Percentiles rank a stretch among this genome's conserved stretches.
Evolutionary conservation across 495 filamentous ascomycete species (phyloP).

Genomic region (Aspergillus asperescens): DNA sequence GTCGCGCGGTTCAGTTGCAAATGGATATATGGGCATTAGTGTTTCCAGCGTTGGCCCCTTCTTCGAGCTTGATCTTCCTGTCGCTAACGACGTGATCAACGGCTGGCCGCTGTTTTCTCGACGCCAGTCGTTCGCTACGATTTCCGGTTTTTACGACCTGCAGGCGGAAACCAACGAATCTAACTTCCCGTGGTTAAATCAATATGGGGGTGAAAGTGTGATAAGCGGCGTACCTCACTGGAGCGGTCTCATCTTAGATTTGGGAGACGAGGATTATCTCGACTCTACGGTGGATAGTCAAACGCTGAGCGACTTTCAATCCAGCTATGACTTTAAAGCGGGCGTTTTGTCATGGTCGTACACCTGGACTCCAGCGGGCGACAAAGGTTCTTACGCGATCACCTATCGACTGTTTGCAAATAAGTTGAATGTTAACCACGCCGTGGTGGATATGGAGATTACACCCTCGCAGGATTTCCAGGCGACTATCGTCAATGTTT

Average conservation of each 20-base stretch:
- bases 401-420: slow-evolving; percentile 56
- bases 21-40: slow-evolving; percentile 55
- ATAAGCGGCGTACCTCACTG: slow-evolving; percentile 73
- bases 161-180: slow-evolving; percentile 58
- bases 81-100: slow-evolving; percentile 51
- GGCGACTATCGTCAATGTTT: slow-evolving; percentile 51
- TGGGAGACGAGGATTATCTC: slow-evolving; percentile 49
- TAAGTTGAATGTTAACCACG: slow-evolving; percentile 59
- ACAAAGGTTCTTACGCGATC: slow-evolving; percentile 48
- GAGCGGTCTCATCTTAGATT: slow-evolving; percentile 55
- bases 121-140: slow-evolving; percentile 66
- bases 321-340: slow-evolving; percentile 56
- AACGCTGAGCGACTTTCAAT: slow-evolving; percentile 56
- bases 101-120: slow-evolving; percentile 70
- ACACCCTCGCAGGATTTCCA: slow-evolving; percentile 42
- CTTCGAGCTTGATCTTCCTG: slow-evolving; percentile 57
- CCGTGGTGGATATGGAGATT: slow-evolving; percentile 54
- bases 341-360: slow-evolving; percentile 61
- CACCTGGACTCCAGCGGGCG: slow-evolving; percentile 55
- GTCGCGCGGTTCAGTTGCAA: slow-evolving; percentile 58
- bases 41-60: slow-evolving; percentile 64
- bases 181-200: slow-evolving; percentile 67
- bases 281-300: slow-evolving; percentile 57
- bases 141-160: slow-evolving; percentile 66
- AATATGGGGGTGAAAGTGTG: slow-evolving; percentile 67